These are phyloP conservation scores for Fraxinus latifolia DNA, from an alignment of 305 asterid genomes.

Conservation along the genomic window DNA sequence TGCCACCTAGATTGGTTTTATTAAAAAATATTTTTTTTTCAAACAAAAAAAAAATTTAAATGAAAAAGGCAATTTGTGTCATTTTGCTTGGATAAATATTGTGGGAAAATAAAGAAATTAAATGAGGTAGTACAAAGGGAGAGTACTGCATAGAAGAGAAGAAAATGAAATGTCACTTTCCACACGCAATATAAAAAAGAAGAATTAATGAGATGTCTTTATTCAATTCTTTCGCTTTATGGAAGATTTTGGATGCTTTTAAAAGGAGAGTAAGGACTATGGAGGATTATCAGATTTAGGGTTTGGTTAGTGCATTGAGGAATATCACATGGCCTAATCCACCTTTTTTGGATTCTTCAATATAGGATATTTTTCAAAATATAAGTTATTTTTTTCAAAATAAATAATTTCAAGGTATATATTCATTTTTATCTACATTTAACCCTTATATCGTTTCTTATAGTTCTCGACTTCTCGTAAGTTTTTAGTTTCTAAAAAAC, in stretches of 20 bases:
- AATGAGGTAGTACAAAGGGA: neutral
- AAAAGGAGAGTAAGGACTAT: neutral
- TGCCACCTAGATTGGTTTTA: neutral
- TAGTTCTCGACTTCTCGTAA: neutral
- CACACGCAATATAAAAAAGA: conserved; percentile 5
- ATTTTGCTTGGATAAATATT: neutral
- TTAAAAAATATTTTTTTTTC: neutral
- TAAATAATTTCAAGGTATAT: too few relatives aligned
- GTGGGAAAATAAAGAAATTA: neutral
- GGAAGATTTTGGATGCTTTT: conserved; percentile 9
- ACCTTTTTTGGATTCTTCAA: neutral
- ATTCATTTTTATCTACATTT: neutral
- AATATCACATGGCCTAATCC: conserved; percentile 2
- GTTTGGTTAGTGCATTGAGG: conserved; percentile 1
- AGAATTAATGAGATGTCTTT: neutral
- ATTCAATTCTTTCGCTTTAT: conserved; percentile 10
- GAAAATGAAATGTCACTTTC: conserved; percentile 2
- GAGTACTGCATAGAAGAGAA: neutral
- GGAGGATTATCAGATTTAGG: conserved; percentile 8
- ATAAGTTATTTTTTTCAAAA: too few relatives aligned
- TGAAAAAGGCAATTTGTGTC: neutral
- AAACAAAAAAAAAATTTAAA: too few relatives aligned
- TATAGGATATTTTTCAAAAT: neutral
- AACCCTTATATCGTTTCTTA: too few relatives aligned
- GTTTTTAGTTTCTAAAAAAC: too few relatives aligned